Evolutionary conservation across 1,139 yeast genomes (phyloP).

Genomic region (Schizosaccharomyces versatilis): DNA sequence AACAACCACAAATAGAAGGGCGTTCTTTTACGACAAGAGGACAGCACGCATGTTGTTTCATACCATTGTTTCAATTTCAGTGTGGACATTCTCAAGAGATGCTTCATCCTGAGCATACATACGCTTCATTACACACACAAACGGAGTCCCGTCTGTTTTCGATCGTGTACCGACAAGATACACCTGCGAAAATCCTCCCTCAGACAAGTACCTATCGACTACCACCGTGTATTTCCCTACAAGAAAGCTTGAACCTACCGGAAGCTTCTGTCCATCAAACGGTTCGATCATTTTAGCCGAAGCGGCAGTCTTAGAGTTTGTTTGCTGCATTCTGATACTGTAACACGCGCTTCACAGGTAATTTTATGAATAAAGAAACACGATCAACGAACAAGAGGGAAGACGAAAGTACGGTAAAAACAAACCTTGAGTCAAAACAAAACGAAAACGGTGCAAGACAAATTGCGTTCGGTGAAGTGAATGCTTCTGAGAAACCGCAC

Average conservation of each 20-base stretch:
- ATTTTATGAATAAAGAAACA: too few relatives aligned
- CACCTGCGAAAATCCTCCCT: slow-evolving; percentile 54
- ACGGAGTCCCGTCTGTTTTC: slow-evolving; percentile 15
- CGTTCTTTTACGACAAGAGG: too few relatives aligned
- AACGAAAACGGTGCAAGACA: too few relatives aligned
- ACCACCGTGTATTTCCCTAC: slow-evolving; percentile 44
- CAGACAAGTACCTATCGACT: slow-evolving; percentile 39
- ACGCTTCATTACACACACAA: slow-evolving; percentile 40
- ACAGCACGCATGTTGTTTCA: not conserved
- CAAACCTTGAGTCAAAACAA: too few relatives aligned
- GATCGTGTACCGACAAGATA: slow-evolving; percentile 29
- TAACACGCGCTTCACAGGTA: too few relatives aligned
- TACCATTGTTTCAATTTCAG: slow-evolving; percentile 61
- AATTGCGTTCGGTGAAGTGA: too few relatives aligned
- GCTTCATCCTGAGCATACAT: slow-evolving; percentile 57
- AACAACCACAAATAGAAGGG: not conserved
- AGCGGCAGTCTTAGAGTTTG: too few relatives aligned
- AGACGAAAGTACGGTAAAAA: too few relatives aligned
- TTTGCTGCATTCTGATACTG: too few relatives aligned
- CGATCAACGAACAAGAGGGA: too few relatives aligned
- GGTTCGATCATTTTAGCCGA: too few relatives aligned
- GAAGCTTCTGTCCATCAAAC: not conserved
- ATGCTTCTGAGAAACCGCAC: too few relatives aligned
- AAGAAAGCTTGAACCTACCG: slow-evolving; percentile 32
- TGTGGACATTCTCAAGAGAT: slow-evolving; percentile 42